Evolutionary conservation across 139 green algal genomes (phyloP).

Genomic region (Picochlorum sp.): DNA sequence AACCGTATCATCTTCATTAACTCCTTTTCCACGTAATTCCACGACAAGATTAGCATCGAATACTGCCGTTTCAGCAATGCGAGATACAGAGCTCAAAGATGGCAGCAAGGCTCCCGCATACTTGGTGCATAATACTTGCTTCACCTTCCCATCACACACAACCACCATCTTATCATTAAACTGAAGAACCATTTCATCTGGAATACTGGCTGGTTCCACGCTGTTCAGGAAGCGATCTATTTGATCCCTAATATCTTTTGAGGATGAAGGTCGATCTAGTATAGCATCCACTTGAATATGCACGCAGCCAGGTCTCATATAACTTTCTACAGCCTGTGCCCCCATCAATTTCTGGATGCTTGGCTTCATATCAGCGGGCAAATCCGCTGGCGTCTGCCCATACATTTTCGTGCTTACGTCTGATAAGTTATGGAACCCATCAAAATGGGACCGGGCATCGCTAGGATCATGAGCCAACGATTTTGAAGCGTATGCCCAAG

Average conservation of each 20-base stretch:
- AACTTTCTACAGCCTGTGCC: slow-evolving; percentile 40
- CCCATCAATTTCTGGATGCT: slow-evolving; percentile 33
- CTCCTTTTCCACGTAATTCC: slow-evolving; percentile 22
- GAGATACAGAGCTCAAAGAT: slow-evolving; percentile 11
- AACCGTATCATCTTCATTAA: slow-evolving; percentile 12
- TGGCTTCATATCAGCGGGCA: slow-evolving; percentile 47
- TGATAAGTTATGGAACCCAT: not conserved
- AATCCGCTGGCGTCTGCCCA: slow-evolving; percentile 59
- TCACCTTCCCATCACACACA: slow-evolving; percentile 23
- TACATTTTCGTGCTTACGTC: slow-evolving; percentile 61
- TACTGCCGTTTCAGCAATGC: too few species aligned
- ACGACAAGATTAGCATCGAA: too few species aligned
- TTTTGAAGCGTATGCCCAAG: too few species aligned
- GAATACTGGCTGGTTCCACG: slow-evolving; percentile 28
- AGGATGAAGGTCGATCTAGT: too few species aligned
- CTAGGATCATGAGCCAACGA: slow-evolving; percentile 6
- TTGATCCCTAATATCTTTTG: slow-evolving; percentile 17
- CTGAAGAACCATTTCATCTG: slow-evolving; percentile 41
- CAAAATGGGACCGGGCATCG: too few species aligned
- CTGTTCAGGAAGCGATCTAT: not conserved
- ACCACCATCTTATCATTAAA: slow-evolving; percentile 36
- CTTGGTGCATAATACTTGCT: slow-evolving; percentile 19
- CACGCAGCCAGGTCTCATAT: slow-evolving; percentile 71
- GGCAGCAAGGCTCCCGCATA: slow-evolving; percentile 27
- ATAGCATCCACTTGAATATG: slow-evolving; percentile 28